phyloP scores from a whole-genome alignment of 1,284 basidiomycete genomes.

The Puccinia hordei region DNA sequence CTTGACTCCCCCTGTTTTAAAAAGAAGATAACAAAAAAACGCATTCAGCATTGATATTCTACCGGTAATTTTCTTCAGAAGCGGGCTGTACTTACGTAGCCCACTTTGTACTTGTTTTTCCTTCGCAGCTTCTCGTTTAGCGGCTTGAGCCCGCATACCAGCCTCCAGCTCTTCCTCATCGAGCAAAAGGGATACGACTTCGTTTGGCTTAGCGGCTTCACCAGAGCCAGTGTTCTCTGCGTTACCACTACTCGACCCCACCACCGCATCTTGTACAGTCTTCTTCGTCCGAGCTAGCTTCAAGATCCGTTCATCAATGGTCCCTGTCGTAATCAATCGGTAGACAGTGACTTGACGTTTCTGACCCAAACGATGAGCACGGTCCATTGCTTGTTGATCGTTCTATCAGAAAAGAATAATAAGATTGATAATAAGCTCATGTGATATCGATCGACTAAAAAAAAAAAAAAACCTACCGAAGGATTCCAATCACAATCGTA shows the following conservation, averaged over 20 bases:
- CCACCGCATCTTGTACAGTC: conserved; percentile 93
- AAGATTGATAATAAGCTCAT: background rate
- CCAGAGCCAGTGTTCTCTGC: conserved; percentile 54
- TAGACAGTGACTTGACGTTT: conserved; percentile 99
- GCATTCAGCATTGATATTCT: background rate
- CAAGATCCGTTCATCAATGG: conserved; percentile 97
- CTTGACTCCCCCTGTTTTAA: conserved; percentile 40
- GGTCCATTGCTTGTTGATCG: conserved; percentile 99
- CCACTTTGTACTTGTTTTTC: conserved; percentile 51
- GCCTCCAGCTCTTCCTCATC: conserved; percentile 75
- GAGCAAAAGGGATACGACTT: conserved; percentile 91
- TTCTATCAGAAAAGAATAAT: conserved; percentile 62
- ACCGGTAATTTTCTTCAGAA: background rate
- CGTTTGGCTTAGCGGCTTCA: conserved; percentile 84
- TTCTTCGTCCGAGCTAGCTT: conserved; percentile 85
- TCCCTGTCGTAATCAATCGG: conserved; percentile 91
- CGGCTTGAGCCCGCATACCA: conserved; percentile 55
- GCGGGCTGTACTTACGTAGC: conserved; percentile 45
- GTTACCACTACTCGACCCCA: conserved; percentile 74
- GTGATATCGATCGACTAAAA: background rate
- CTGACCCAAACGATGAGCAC: conserved; percentile 96
- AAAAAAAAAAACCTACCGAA: conserved; percentile 61
- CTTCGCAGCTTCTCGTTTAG: conserved; percentile 54
- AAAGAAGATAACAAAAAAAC: conserved; percentile 10
- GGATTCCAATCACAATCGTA: conserved; percentile 99